phyloP scores from a whole-genome alignment of 805 yeast genomes.

The Wickerhamiella musiphila region DNA sequence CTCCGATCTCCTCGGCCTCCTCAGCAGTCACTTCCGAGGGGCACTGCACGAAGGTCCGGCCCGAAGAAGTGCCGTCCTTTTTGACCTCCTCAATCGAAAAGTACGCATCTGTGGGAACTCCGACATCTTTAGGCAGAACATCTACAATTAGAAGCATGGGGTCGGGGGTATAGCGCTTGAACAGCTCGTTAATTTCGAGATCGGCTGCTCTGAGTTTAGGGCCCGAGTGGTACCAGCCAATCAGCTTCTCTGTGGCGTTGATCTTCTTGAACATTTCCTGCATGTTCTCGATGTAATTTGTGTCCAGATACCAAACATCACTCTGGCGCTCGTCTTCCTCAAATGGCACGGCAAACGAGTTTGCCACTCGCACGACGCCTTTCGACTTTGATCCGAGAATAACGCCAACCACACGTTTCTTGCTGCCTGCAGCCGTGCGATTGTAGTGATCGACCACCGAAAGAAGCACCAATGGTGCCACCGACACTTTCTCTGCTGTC shows the following conservation, averaged over 20 bases:
- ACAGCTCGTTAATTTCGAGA: conserved; percentile 74
- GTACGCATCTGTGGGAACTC: conserved; percentile 92
- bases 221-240: conserved; percentile 99
- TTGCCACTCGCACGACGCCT: conserved; percentile 52
- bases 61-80: conserved; percentile 87
- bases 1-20: conserved; percentile 98
- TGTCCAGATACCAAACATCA: conserved; percentile 92
- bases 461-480: conserved; percentile 85
- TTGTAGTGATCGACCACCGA: conserved; percentile 93
- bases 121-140: conserved; percentile 68
- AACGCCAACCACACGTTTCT: conserved; percentile 85
- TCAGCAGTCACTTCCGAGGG: conserved; percentile 92
- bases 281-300: conserved; percentile 90
- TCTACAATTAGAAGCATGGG: conserved; percentile 84
- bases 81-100: conserved; percentile 87
- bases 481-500: conserved; percentile 44
- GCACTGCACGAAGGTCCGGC: conserved; percentile 80
- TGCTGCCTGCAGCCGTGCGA: conserved; percentile 55
- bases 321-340: conserved; percentile 91
- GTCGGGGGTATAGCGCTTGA: conserved; percentile 62
- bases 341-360: conserved; percentile 92
- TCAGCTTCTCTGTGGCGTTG: conserved; percentile 86
- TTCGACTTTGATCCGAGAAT: conserved; percentile 58
- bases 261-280: conserved; percentile 95
- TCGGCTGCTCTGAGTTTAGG: conserved; percentile 82